These are phyloP conservation scores for Candida takata DNA, from an alignment of 805 yeast species.

Conservation along the genomic window DNA sequence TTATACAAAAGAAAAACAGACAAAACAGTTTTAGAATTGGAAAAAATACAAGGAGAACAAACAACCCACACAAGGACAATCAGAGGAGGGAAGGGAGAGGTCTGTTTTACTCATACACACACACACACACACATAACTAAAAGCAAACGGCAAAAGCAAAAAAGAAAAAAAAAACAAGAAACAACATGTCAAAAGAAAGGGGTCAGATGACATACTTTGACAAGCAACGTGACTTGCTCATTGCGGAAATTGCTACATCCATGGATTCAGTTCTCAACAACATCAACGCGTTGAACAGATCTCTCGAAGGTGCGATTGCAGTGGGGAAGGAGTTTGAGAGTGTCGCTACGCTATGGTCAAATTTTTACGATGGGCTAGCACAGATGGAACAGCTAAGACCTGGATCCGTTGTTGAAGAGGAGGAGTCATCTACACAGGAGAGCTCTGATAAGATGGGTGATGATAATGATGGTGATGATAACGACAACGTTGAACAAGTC, in stretches of 20 bases:
- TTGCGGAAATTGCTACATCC: slow-evolving; percentile 50
- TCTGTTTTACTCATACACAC: too few relatives aligned
- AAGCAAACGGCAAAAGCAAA: too few relatives aligned
- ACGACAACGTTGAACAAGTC: neutral
- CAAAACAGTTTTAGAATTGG: too few relatives aligned
- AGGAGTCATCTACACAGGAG: neutral
- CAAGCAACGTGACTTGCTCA: slow-evolving; percentile 48
- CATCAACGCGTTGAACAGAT: slow-evolving; percentile 57
- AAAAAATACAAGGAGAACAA: too few relatives aligned
- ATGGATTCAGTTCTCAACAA: slow-evolving; percentile 62
- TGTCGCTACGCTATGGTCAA: slow-evolving; percentile 64
- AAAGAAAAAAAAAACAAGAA: neutral
- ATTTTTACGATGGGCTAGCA: slow-evolving; percentile 50
- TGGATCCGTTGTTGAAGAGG: slow-evolving; percentile 2
- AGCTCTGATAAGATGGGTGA: neutral
- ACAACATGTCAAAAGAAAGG: slow-evolving; percentile 7
- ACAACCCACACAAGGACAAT: too few relatives aligned
- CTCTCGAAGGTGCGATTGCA: slow-evolving; percentile 58
- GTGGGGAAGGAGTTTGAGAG: slow-evolving; percentile 73
- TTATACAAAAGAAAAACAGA: too few relatives aligned
- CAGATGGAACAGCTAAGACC: slow-evolving; percentile 22
- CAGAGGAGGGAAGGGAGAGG: too few relatives aligned
- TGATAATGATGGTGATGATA: neutral
- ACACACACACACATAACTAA: too few relatives aligned
- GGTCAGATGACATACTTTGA: slow-evolving; percentile 38